Evolutionary conservation across 352 stramenopile species (phyloP), one percentile per base, ranked within the genome.

Genomic region (Globisporangium carolinianum): DNA sequence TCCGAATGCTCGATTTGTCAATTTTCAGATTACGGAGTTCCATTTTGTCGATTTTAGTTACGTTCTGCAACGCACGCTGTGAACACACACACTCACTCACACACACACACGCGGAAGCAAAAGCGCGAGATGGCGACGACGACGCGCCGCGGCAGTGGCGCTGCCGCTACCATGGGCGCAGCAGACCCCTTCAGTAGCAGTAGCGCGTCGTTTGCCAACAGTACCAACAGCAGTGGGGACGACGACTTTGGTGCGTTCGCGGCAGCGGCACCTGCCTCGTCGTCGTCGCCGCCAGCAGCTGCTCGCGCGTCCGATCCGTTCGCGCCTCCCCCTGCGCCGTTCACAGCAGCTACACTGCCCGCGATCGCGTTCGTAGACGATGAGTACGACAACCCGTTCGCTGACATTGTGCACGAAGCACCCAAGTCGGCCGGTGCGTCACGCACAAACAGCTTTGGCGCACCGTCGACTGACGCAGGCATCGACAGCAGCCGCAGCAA

Each of bases 241-340:
- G 70, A 72, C 47, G 72, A 71, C 12, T 80, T 82, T 49, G 61
- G 68, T 38, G 67, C 64, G n/a, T 85, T 85, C 38, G 60, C 66
- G 37, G 55, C 70, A 7, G 74, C 74, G 17, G 62, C 69, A 50
- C 57, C 61, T 15, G 52, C 69, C 6, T 71, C 69, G 51, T 60
- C 58, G 14, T 53, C 60, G 6, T 68, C 3, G 39, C 11, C 39
- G 24, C 6, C 14, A 49, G 45, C 45, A 49, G 15, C 15, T 11
- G n/a, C 45, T 32, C 67, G 6, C 14, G 49, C 5, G 36, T 32
- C 24, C 24, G 24, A 43, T 2, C 53, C 51, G 18, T n/a, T 56
- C 11, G 32, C 17, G 9, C 18, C 48, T 51, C 35, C 17, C 32
- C 47, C 57, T 6, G 51, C 24, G 54, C 45, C 51, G 41, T 45